phyloP scores from a whole-genome alignment of 306 rosid genomes.

The Myrica gale region DNA sequence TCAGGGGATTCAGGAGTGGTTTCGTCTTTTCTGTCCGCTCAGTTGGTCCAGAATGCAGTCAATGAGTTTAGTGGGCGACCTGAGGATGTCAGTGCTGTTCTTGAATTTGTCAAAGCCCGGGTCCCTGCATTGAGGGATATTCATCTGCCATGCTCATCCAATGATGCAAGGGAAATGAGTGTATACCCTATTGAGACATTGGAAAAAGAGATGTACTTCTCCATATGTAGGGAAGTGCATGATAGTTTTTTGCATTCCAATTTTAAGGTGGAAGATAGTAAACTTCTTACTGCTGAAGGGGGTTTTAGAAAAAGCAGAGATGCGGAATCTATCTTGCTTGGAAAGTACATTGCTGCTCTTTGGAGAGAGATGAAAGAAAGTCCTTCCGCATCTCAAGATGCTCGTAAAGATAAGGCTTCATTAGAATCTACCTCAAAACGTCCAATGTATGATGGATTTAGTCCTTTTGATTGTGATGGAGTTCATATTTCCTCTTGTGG shows the following conservation, averaged over 20 bases:
- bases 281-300: constrained; percentile 34
- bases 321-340: constrained; percentile 57
- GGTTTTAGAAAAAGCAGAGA: constrained; percentile 36
- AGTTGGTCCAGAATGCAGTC: constrained; percentile 54
- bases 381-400: constrained; percentile 55
- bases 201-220: constrained; percentile 64
- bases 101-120: constrained; percentile 50
- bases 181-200: constrained; percentile 51
- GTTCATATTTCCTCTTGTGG: constrained; percentile 94
- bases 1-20: constrained; percentile 39
- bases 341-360: constrained; percentile 66
- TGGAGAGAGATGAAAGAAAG: constrained; percentile 47
- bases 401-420: constrained; percentile 39
- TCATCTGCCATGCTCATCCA: constrained; percentile 44
- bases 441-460: constrained; percentile 59
- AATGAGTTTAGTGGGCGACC: constrained; percentile 51
- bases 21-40: constrained; percentile 45
- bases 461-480: constrained; percentile 84
- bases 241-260: constrained; percentile 32
- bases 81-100: constrained; percentile 53
- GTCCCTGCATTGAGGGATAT: constrained; percentile 52
- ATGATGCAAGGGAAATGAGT: constrained; percentile 38
- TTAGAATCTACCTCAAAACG: constrained; percentile 46
- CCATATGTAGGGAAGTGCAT: constrained; percentile 50
- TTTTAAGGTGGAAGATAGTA: constrained; percentile 31